Evolutionary conservation across 1,284 basidiomycete genomes (phyloP).

Genomic region (Pseudozyma hubeiensis): DNA sequence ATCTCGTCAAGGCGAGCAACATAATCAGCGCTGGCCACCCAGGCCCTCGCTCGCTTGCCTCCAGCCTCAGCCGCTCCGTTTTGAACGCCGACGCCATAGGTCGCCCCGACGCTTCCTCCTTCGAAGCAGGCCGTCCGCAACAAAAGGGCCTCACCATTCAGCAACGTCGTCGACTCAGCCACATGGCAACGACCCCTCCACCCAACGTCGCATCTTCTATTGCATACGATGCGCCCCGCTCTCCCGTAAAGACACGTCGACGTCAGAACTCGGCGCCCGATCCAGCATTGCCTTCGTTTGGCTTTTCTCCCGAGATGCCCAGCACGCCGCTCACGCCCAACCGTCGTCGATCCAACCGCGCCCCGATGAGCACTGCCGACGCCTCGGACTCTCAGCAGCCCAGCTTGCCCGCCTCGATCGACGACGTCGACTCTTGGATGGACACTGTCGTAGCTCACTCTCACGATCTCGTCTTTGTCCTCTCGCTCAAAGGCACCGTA

Average conservation of each 20-base stretch:
- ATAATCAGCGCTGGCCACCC: constrained; percentile 36
- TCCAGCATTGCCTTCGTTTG: constrained; percentile 15
- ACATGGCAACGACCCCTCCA: constrained; percentile 9
- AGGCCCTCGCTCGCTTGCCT: constrained; percentile 38
- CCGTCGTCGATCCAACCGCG: constrained; percentile 16
- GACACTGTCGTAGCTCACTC: constrained; percentile 43
- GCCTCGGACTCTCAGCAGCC: neutral
- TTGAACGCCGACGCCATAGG: constrained; percentile 30
- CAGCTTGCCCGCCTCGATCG: constrained; percentile 2
- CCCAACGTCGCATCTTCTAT: neutral
- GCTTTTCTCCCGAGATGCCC: constrained; percentile 28
- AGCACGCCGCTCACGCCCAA: constrained; percentile 14
- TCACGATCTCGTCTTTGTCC: constrained; percentile 74
- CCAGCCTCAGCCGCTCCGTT: constrained; percentile 45
- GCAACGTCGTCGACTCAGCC: constrained; percentile 45
- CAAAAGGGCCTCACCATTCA: constrained; percentile 41
- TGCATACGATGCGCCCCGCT: neutral
- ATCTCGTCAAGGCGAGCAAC: constrained; percentile 40
- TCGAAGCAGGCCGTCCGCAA: neutral
- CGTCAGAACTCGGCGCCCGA: constrained; percentile 46
- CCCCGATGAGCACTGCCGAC: constrained; percentile 2
- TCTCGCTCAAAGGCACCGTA: constrained; percentile 84
- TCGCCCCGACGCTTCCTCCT: constrained; percentile 11
- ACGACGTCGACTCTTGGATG: constrained; percentile 24
- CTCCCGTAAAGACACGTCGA: constrained; percentile 15